Evolutionary conservation across 352 stramenopile genomes (phyloP), one percentile per base, ranked within the genome.

Genomic region (Phytopythium ostracodes): DNA sequence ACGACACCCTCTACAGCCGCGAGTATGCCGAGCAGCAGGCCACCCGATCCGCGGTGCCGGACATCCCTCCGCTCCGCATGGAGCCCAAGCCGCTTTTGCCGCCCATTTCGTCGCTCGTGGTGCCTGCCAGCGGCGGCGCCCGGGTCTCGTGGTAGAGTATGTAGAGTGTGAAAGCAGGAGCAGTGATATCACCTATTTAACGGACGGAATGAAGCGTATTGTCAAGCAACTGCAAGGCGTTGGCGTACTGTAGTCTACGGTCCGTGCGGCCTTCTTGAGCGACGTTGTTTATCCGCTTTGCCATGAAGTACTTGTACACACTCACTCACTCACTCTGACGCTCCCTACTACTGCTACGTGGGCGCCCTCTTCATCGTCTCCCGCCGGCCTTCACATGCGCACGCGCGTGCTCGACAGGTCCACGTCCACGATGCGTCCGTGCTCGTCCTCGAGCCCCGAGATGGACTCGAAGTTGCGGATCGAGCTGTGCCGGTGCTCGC

Each of bases 41-140:
- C 12, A n/a, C 46, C 2, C 33, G 17, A 38, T 10, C 24, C 22
- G 54, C n/a, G n/a, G n/a, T 62, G 24, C 62, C 18, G 18, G 54
- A 64, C 22, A 35, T 87, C 54, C 77, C 77, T 43, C 73, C 75
- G 10, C 50, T 87, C 35, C 75, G 68, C 35, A 59, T 36, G 40
- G 76, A 83, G 54, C 27, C 63, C 14, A 66, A 70, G 43, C 57
- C 64, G 58, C 8, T 84, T 53, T 58, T 87, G n/a, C 77, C 77
- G 43, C 73, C 77, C 14, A 81, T 87, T 68, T 80, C 77, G 56
- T 87, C 77, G n/a, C 62, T 87, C 0, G 71, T 82, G 4, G 53
- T 59, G 53, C 53, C 53, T 10, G 35, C 33, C n/a, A 59, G 53
- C 25, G 53, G 36, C 12, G 53, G 53, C 36, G 14, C 25, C 10